phyloP scores from a whole-genome alignment of 805 yeast species.

The Saturnispora serradocipensis region DNA sequence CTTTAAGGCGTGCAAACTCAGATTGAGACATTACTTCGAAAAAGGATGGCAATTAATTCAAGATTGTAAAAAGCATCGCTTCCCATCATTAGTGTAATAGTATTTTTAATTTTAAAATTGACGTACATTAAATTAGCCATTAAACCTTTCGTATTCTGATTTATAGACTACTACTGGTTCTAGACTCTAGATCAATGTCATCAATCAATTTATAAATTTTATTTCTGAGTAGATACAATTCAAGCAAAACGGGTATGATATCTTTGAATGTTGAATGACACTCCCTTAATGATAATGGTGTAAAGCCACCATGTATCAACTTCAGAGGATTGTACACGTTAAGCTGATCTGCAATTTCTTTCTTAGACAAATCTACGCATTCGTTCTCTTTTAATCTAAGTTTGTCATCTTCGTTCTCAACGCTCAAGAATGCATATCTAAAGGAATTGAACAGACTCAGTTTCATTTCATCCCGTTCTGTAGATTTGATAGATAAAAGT shows the following conservation, averaged over 20 bases:
- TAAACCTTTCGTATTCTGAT: neutral
- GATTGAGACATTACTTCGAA: conserved; percentile 9
- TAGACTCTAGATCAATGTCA: neutral
- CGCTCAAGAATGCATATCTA: conserved; percentile 8
- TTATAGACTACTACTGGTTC: neutral
- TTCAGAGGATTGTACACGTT: conserved; percentile 15
- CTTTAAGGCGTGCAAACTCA: conserved; percentile 28
- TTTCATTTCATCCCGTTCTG: conserved; percentile 13
- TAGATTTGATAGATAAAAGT: conserved; percentile 5
- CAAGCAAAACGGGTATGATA: conserved; percentile 8
- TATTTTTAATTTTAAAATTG: neutral
- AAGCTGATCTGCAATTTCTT: conserved; percentile 6
- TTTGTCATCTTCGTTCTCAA: conserved; percentile 10
- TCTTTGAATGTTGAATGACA: conserved; percentile 14
- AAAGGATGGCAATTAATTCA: conserved; percentile 1
- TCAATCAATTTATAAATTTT: conserved; percentile 3
- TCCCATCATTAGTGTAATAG: neutral
- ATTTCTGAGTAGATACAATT: conserved; percentile 11
- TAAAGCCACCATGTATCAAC: conserved; percentile 23
- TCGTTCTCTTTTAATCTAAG: conserved; percentile 3
- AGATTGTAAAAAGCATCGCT: neutral
- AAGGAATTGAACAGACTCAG: conserved; percentile 2
- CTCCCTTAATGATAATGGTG: conserved; percentile 14
- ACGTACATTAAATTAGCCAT: neutral
- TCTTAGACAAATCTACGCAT: conserved; percentile 8